These are phyloP conservation scores for Amoeboaphelidium protococcarum DNA, from an alignment of 371 early-diverging fungal species.

Conservation along the genomic window DNA sequence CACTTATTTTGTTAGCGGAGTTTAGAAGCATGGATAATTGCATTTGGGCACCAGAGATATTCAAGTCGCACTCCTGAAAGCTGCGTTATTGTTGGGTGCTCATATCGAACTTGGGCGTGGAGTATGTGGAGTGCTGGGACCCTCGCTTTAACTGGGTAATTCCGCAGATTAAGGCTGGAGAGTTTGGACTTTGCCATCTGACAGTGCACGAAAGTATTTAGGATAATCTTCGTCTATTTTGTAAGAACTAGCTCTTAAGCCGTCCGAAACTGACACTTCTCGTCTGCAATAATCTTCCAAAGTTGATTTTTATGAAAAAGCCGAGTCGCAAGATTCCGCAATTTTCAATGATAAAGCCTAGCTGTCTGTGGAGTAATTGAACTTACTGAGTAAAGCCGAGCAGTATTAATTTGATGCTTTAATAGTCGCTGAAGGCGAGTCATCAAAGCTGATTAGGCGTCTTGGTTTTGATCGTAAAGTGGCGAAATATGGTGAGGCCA, in stretches of 20 bases:
- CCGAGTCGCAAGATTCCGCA: no score
- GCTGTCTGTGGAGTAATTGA: neutral
- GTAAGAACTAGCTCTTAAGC: conserved; percentile 6
- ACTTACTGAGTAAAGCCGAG: neutral
- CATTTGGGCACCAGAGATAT: conserved; percentile 11
- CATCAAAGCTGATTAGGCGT: conserved; percentile 10
- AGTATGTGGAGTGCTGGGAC: conserved; percentile 11
- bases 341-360: conserved; percentile 8
- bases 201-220: conserved; percentile 4
- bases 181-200: conserved; percentile 8
- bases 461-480: conserved; percentile 13
- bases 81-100: conserved; percentile 9
- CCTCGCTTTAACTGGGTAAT: neutral
- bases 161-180: conserved; percentile 1
- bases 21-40: conserved; percentile 7
- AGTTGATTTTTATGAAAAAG: conserved; percentile 13
- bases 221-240: neutral
- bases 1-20: conserved; percentile 5
- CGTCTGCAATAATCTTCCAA: conserved; percentile 3
- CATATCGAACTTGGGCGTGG: conserved; percentile 5
- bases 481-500: conserved; percentile 9
- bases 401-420: conserved; percentile 8
- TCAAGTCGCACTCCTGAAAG: conserved; percentile 11
- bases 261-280: conserved; percentile 6
- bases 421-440: conserved; percentile 14